Percentiles rank a stretch among this genome's conserved stretches.
Evolutionary conservation across 495 filamentous ascomycete species (phyloP).

Genomic region (Pyrenopolyporus hunteri): DNA sequence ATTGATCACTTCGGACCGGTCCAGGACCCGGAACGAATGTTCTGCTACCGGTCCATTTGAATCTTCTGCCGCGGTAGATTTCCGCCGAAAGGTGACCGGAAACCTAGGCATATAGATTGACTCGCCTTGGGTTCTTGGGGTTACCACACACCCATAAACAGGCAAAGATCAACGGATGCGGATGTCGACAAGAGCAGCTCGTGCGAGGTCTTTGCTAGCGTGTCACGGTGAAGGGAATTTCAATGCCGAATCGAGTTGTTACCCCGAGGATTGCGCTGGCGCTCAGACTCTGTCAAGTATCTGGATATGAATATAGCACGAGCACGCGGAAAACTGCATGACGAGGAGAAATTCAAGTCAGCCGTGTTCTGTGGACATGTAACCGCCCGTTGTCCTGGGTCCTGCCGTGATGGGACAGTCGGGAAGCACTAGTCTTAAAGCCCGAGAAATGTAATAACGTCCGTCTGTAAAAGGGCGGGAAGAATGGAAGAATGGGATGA

Average conservation of each 20-base stretch:
- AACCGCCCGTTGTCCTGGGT: constrained; percentile 32
- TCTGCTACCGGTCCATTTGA: constrained; percentile 53
- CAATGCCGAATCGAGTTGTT: constrained; percentile 10
- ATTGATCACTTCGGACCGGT: constrained; percentile 47
- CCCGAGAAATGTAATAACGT: constrained; percentile 17
- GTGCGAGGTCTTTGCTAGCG: constrained; percentile 11
- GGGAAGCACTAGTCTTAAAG: constrained; percentile 31
- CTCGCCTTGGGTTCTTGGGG: constrained; percentile 33
- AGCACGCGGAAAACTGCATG: constrained; percentile 42
- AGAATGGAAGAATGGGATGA: constrained; percentile 17
- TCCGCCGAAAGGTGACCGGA: constrained; percentile 58
- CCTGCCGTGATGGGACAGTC: constrained; percentile 25
- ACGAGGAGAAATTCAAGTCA: constrained; percentile 41
- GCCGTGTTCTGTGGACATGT: constrained; percentile 41
- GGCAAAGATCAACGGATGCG: constrained; percentile 9
- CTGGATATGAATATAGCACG: constrained; percentile 31
- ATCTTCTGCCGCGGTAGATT: constrained; percentile 56
- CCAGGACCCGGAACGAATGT: constrained; percentile 57
- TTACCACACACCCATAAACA: constrained; percentile 38
- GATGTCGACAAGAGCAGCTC: constrained; percentile 23
- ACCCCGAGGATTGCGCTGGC: constrained; percentile 20
- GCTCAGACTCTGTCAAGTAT: constrained; percentile 15
- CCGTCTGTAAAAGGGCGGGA: background rate
- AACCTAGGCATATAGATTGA: constrained; percentile 60
- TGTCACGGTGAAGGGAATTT: constrained; percentile 10